Conservation (phyloP, 768 basidiomycete species). For the Pluteus cervinus region DNA sequence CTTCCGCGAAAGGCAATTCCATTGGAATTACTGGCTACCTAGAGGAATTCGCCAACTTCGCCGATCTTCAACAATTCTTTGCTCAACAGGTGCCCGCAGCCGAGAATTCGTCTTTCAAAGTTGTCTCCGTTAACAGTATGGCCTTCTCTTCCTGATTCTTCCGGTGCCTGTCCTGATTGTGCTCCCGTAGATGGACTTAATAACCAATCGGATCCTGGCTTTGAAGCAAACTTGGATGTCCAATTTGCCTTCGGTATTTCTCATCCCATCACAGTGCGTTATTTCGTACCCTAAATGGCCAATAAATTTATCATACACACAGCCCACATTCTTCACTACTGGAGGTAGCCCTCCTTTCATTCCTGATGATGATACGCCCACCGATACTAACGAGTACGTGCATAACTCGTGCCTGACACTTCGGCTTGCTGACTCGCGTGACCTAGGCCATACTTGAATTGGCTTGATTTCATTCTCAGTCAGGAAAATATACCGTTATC, state of each 20-base stretch:
- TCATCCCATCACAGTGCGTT: slow-evolving; percentile 43
- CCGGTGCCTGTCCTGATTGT: slow-evolving; percentile 9
- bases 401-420: not conserved
- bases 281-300: not conserved
- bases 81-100: slow-evolving; percentile 42
- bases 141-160: too few species aligned
- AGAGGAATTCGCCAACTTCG: slow-evolving; percentile 45
- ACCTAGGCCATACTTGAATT: slow-evolving; percentile 31
- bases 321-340: slow-evolving; percentile 55
- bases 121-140: slow-evolving; percentile 50
- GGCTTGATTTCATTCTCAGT: slow-evolving; percentile 54
- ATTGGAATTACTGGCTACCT: slow-evolving; percentile 54
- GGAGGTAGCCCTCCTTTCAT: slow-evolving; percentile 55
- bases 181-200: slow-evolving; percentile 48
- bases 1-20: slow-evolving; percentile 36
- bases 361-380: slow-evolving; percentile 35
- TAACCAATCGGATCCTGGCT: slow-evolving; percentile 50
- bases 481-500: slow-evolving; percentile 45
- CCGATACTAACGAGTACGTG: slow-evolving; percentile 31
- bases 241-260: slow-evolving; percentile 65
- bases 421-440: slow-evolving; percentile 1
- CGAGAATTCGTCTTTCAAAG: slow-evolving; percentile 41
- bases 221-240: slow-evolving; percentile 62
- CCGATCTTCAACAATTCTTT: slow-evolving; percentile 49
- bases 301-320: not conserved